Evolutionary conservation across 2,329 filamentous ascomycete genomes (phyloP).

Genomic region (Ophiostoma montium): DNA sequence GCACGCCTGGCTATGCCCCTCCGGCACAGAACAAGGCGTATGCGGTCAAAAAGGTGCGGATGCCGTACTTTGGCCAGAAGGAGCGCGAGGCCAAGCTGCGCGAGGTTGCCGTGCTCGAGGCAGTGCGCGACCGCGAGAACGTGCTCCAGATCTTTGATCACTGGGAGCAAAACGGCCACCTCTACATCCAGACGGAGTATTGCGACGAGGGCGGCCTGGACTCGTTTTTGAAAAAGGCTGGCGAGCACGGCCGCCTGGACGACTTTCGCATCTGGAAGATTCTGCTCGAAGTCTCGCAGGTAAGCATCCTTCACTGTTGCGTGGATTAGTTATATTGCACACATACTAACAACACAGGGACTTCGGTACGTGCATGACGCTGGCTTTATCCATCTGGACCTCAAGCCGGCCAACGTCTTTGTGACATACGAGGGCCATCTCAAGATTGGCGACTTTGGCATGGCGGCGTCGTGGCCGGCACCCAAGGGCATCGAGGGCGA

Average conservation of each 20-base stretch:
- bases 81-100: slow-evolving; percentile 75
- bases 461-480: slow-evolving; percentile 68
- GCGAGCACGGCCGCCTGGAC: slow-evolving; percentile 73
- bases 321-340: no score
- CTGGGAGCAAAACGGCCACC: slow-evolving; percentile 73
- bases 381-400: slow-evolving; percentile 71
- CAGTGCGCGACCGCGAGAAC: slow-evolving; percentile 69
- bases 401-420: slow-evolving; percentile 76
- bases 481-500: slow-evolving; percentile 70
- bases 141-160: slow-evolving; percentile 70
- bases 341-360: slow-evolving; percentile 38
- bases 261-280: slow-evolving; percentile 99
- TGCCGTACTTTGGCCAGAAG: slow-evolving; percentile 60
- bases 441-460: slow-evolving; percentile 77
- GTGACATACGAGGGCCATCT: slow-evolving; percentile 68
- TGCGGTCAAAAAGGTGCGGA: slow-evolving; percentile 86
- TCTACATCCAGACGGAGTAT: slow-evolving; percentile 96
- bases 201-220: slow-evolving; percentile 90
- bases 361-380: slow-evolving; percentile 80
- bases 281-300: slow-evolving; percentile 59
- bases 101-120: slow-evolving; percentile 67
- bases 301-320: no score
- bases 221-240: slow-evolving; percentile 69
- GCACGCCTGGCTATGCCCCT: slow-evolving; percentile 25
- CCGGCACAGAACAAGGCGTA: slow-evolving; percentile 44